These are phyloP conservation scores for Trametes cingulata DNA, from an alignment of 768 basidiomycete genomes.

Conservation along the genomic window DNA sequence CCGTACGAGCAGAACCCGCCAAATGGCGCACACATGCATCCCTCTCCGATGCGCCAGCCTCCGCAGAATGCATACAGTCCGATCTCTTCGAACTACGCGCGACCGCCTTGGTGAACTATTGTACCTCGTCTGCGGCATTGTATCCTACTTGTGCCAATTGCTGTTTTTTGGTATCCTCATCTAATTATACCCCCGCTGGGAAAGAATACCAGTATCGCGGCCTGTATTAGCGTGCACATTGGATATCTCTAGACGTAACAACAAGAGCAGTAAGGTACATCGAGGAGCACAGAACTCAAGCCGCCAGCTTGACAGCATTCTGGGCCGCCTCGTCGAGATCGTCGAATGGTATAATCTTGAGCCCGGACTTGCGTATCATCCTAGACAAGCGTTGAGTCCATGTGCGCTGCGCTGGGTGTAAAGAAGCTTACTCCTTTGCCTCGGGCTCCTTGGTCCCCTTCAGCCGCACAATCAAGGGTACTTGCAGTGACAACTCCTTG, in stretches of 20 bases:
- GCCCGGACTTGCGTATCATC: slow-evolving; percentile 89
- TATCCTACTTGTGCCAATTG: slow-evolving; percentile 19
- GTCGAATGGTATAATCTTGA: slow-evolving; percentile 93
- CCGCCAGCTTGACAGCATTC: slow-evolving; percentile 71
- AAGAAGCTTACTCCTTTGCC: slow-evolving; percentile 80
- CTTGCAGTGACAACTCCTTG: slow-evolving; percentile 79
- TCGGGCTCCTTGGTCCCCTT: slow-evolving; percentile 97
- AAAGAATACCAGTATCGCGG: slow-evolving; percentile 4
- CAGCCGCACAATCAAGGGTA: slow-evolving; percentile 91
- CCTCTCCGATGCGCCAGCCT: slow-evolving; percentile 29
- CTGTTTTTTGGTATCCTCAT: slow-evolving; percentile 21
- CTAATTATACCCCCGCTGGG: slow-evolving; percentile 23
- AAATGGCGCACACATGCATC: slow-evolving; percentile 29
- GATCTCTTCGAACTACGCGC: slow-evolving; percentile 42
- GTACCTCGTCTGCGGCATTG: slow-evolving; percentile 11
- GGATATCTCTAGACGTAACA: slow-evolving; percentile 17
- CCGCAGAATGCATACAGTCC: slow-evolving; percentile 40
- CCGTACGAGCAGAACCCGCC: slow-evolving; percentile 19
- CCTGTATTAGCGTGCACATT: slow-evolving; percentile 8
- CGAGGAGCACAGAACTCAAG: neutral
- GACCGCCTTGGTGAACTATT: slow-evolving; percentile 51
- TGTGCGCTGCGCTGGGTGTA: neutral
- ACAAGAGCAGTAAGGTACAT: slow-evolving; percentile 15
- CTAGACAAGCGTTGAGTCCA: slow-evolving; percentile 41
- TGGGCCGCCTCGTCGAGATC: slow-evolving; percentile 90